These are phyloP conservation scores for Massarina eburnea DNA, from an alignment of 2,329 filamentous ascomycete genomes.

Conservation along the genomic window DNA sequence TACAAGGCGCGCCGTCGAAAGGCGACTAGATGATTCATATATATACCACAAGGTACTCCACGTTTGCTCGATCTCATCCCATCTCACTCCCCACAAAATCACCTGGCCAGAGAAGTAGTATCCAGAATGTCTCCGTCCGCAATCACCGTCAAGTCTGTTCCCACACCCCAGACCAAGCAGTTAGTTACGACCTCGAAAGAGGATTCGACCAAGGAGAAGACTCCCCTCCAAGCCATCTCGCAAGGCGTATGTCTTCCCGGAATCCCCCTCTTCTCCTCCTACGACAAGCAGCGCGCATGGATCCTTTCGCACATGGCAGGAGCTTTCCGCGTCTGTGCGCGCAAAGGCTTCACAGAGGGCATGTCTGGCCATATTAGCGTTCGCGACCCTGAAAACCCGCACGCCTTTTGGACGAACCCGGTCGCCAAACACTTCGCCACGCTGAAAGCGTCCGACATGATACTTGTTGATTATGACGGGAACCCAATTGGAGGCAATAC, in stretches of 20 bases:
- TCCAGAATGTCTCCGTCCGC: slow-evolving; percentile 38
- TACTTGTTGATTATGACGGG: slow-evolving; percentile 65
- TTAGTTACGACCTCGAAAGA: slow-evolving; percentile 21
- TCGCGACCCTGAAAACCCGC: slow-evolving; percentile 63
- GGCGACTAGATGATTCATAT: too few relatives aligned
- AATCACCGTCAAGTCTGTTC: slow-evolving; percentile 11
- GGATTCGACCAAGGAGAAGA: slow-evolving; percentile 28
- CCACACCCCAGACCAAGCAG: slow-evolving; percentile 17
- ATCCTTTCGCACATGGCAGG: slow-evolving; percentile 66
- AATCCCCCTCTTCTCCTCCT: slow-evolving; percentile 58
- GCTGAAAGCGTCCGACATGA: slow-evolving; percentile 66
- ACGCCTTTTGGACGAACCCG: slow-evolving; percentile 70
- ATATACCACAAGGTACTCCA: too few relatives aligned
- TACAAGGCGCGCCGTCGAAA: too few relatives aligned
- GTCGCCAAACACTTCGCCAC: slow-evolving; percentile 66
- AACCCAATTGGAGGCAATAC: slow-evolving; percentile 65
- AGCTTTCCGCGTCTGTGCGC: slow-evolving; percentile 68
- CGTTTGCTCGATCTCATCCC: neutral
- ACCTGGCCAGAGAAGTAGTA: neutral
- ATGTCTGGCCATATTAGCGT: slow-evolving; percentile 70
- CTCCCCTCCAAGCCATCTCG: slow-evolving; percentile 47
- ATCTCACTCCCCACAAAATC: neutral
- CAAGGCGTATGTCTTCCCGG: slow-evolving; percentile 52
- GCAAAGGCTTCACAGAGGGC: slow-evolving; percentile 67
- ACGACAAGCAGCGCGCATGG: slow-evolving; percentile 62